Base-by-base conservation (phyloP, 805 yeast species). In the Candida manassasensis region DNA sequence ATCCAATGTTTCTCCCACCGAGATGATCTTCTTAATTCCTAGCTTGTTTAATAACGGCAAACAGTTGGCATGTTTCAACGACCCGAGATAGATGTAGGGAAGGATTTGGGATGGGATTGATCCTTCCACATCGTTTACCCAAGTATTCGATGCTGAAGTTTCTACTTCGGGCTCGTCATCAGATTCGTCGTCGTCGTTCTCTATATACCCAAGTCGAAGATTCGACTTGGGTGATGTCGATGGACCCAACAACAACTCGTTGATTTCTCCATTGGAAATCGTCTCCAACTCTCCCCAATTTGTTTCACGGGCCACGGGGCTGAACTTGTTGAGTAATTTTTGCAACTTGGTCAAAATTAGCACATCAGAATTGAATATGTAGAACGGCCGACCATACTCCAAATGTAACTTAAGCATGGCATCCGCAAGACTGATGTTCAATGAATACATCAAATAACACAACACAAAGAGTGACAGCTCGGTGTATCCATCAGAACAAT, bases 401-500 rank as follows among this genome's bases (percentile, higher is more conserved):
- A 52, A 44, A 53, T 88, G 96, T 35, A 86, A 57, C 39, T 73
- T 71, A 13, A 82, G 49, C 41, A 83, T 66, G 1, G 88, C 89
- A 26, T 81, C 79, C 18, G 82, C 79, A 9, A 85, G 57, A 0
- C 73, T 45, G 13, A 77, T 50, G 26, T 81, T 77, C 36, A 80
- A 73, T 2, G 84, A 55, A 57, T 81, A 90, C 39, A 90, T 82
- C 38, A 83, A 45, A 48, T 75, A 89, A 37, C 88, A 74, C 22
- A 86, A 61, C 0, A 77, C 74, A 26, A 89, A 57, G n/a, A 90
- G 67, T 4, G 95, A 78, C 34, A 89, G 82, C 52, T 88, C 96
- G 0, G 96, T 86, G 57, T 89, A 90, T 0, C 97, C 97, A 59
- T 90, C 96, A 2, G 84, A 75, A 50, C 96, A 87, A 52, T 78